Evolutionary conservation across 805 yeast genomes (phyloP).

Genomic region (Monosporozyma unispora): DNA sequence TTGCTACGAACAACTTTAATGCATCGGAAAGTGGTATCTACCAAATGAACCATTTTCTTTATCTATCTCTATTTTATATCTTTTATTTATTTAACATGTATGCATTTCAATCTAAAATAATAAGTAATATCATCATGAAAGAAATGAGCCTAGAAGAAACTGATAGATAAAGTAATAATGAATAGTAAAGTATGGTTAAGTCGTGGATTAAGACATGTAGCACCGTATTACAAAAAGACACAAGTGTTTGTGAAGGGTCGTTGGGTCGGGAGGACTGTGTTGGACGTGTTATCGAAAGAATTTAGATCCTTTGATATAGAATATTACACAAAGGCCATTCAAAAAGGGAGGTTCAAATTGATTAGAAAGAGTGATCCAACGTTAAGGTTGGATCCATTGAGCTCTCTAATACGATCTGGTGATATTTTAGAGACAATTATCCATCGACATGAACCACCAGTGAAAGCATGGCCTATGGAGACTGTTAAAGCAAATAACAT

Average conservation of each 20-base stretch:
- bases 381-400: conserved; percentile 6
- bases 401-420: conserved; percentile 15
- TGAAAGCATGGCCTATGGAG: conserved; percentile 33
- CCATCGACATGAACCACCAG: conserved; percentile 89
- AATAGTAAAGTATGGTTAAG: conserved; percentile 3
- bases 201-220: conserved; percentile 33
- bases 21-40: not conserved
- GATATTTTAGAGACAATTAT: conserved; percentile 26
- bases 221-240: conserved; percentile 35
- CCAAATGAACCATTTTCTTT: not conserved
- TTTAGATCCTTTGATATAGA: conserved; percentile 24
- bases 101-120: not conserved
- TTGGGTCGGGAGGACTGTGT: conserved; percentile 34
- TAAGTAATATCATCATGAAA: too few relatives aligned
- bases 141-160: too few relatives aligned
- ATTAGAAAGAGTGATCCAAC: conserved; percentile 7
- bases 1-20: not conserved
- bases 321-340: conserved; percentile 15
- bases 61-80: not conserved
- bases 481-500: not conserved
- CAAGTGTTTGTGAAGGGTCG: conserved; percentile 36
- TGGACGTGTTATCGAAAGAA: conserved; percentile 34
- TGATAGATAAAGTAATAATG: too few relatives aligned
- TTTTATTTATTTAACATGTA: not conserved
- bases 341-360: conserved; percentile 14